phyloP scores from a whole-genome alignment of 306 rosid species.

The Leucaena leucocephala region DNA sequence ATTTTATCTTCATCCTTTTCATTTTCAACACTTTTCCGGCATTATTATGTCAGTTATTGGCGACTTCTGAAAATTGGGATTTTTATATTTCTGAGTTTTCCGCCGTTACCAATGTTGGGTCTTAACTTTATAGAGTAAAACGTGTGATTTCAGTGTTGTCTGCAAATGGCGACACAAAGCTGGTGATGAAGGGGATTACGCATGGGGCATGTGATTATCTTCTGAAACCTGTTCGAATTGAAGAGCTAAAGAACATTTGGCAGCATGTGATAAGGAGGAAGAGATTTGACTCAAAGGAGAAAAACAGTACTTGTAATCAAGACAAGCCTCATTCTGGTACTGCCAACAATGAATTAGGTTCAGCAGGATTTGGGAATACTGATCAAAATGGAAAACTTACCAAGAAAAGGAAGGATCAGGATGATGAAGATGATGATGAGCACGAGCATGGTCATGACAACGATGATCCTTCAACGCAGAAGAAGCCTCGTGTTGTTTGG shows the following conservation, averaged over 20 bases:
- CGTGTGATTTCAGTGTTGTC: conserved; percentile 76
- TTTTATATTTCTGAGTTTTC: conserved; percentile 32
- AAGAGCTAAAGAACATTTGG: conserved; percentile 97
- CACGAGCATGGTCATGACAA: conserved; percentile 62
- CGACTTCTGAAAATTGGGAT: not conserved
- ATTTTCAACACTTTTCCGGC: not conserved
- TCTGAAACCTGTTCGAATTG: conserved; percentile 90
- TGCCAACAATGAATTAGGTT: conserved; percentile 44
- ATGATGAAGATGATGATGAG: conserved; percentile 75
- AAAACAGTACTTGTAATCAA: conserved; percentile 47
- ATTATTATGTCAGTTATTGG: conserved; percentile 13
- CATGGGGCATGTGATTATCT: conserved; percentile 99
- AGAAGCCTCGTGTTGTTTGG: conserved; percentile 99
- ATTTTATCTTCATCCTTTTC: conserved; percentile 3
- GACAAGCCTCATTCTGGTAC: conserved; percentile 46
- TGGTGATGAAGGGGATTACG: conserved; percentile 96
- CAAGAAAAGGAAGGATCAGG: conserved; percentile 82
- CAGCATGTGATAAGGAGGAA: conserved; percentile 92
- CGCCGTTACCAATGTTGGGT: not conserved
- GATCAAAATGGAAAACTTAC: conserved; percentile 69
- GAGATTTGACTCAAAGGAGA: conserved; percentile 77
- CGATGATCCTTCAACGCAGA: conserved; percentile 79
- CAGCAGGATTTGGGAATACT: conserved; percentile 48
- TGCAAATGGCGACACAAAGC: conserved; percentile 75
- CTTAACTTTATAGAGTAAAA: conserved; percentile 1